A percentile compares a stretch with the other conserved stretches of the same genome.
phyloP scores from a whole-genome alignment of 371 early-diverging fungal species.

The Apophysomyces trapeziformis region DNA sequence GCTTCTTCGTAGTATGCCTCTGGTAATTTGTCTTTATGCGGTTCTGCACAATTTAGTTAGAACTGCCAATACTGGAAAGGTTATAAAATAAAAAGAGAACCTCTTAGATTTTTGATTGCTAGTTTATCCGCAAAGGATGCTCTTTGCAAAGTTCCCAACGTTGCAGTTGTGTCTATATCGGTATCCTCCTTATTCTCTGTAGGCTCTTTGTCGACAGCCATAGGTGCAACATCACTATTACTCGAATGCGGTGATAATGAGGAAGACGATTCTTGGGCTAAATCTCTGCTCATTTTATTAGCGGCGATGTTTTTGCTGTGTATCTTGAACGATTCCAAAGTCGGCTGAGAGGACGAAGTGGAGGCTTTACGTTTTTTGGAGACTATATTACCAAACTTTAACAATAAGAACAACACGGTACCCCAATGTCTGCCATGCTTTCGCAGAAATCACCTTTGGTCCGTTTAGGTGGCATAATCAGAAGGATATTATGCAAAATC shows the following conservation, averaged over 20 bases:
- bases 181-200: neutral
- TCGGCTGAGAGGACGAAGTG: conserved; percentile 14
- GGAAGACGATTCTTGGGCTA: neutral
- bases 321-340: conserved; percentile 16
- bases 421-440: neutral
- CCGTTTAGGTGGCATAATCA: conserved; percentile 3
- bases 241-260: neutral
- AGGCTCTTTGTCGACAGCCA: conserved; percentile 10
- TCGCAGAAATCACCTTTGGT: neutral
- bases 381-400: neutral
- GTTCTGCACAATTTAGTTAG: conserved; percentile 10
- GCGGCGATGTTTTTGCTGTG: conserved; percentile 15
- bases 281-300: conserved; percentile 17
- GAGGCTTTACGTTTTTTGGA: conserved; percentile 27
- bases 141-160: conserved; percentile 27
- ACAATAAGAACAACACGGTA: neutral
- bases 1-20: conserved; percentile 64
- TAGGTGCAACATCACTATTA: conserved; percentile 9
- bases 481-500: neutral
- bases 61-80: neutral
- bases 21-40: conserved; percentile 66
- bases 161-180: neutral
- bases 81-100: conserved; percentile 30
- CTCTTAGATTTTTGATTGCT: conserved; percentile 67
- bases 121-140: conserved; percentile 43